phyloP scores from a whole-genome alignment of 2,329 filamentous ascomycete genomes.

The Apiospora arundinis region DNA sequence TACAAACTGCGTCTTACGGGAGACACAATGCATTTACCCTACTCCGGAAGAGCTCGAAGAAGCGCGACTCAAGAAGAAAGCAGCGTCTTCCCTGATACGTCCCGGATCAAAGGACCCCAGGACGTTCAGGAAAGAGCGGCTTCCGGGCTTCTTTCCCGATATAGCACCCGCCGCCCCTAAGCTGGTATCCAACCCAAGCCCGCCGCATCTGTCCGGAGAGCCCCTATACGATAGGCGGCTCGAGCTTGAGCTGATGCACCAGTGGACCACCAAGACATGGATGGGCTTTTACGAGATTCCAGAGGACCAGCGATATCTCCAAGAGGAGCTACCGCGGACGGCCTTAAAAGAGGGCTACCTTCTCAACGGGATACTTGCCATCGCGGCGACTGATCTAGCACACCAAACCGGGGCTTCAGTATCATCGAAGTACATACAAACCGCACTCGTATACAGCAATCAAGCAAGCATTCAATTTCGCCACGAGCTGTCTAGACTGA shows the following conservation, averaged over 20 bases:
- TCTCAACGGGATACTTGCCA: constrained; percentile 13
- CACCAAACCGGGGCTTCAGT: not conserved
- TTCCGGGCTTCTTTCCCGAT: not conserved
- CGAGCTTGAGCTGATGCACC: constrained; percentile 20
- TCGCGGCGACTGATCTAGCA: constrained; percentile 14
- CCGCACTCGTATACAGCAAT: constrained; percentile 15
- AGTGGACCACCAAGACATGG: constrained; percentile 16
- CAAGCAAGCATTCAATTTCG: not conserved
- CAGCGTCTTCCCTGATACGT: not conserved
- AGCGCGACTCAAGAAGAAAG: not conserved
- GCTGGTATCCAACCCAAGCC: not conserved
- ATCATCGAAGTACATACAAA: not conserved
- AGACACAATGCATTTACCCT: constrained; percentile 6
- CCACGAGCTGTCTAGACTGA: not conserved
- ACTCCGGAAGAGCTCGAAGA: constrained; percentile 10
- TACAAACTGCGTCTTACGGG: not conserved
- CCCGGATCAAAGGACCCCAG: not conserved
- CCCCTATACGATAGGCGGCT: not conserved
- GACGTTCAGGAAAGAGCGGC: not conserved
- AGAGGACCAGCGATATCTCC: constrained; percentile 14
- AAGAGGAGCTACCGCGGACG: constrained; percentile 13
- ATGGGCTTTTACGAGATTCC: constrained; percentile 4
- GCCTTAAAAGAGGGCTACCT: constrained; percentile 10
- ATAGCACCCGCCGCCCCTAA: not conserved
- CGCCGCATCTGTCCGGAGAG: not conserved